Evolutionary conservation across 495 filamentous ascomycete species (phyloP).

Genomic region (Talaromyces wortmannii): DNA sequence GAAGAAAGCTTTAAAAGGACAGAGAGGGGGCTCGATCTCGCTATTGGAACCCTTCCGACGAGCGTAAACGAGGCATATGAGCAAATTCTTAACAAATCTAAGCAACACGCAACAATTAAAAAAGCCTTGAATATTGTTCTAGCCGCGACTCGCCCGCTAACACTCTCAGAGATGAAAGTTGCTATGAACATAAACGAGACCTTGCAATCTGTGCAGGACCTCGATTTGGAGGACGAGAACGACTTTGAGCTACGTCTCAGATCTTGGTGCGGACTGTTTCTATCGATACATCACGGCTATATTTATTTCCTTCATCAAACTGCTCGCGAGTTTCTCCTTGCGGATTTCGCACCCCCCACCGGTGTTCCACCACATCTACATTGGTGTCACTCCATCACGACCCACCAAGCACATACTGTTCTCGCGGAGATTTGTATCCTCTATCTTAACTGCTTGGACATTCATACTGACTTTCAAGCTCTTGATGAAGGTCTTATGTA

Average conservation of each 20-base stretch:
- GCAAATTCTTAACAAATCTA: slow-evolving; percentile 21
- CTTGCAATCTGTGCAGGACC: slow-evolving; percentile 11
- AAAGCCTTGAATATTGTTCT: slow-evolving; percentile 29
- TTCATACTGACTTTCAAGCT: no score
- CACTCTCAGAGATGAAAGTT: slow-evolving; percentile 29
- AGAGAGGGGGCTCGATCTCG: slow-evolving; percentile 10
- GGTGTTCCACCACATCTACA: background rate
- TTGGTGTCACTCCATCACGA: slow-evolving; percentile 14
- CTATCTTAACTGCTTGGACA: slow-evolving; percentile 17
- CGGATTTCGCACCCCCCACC: background rate
- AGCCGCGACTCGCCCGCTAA: slow-evolving; percentile 28
- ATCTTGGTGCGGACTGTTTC: slow-evolving; percentile 30
- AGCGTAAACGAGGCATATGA: slow-evolving; percentile 35
- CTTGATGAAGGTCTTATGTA: background rate
- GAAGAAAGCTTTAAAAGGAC: slow-evolving; percentile 11
- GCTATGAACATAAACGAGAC: slow-evolving; percentile 20
- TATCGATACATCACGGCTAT: slow-evolving; percentile 20
- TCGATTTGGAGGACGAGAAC: slow-evolving; percentile 15
- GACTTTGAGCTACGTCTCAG: slow-evolving; percentile 16
- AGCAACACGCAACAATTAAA: slow-evolving; percentile 11
- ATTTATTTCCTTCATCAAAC: slow-evolving; percentile 36
- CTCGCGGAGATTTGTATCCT: slow-evolving; percentile 24
- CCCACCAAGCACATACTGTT: slow-evolving; percentile 16
- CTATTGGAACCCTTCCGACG: slow-evolving; percentile 17
- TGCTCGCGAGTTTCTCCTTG: slow-evolving; percentile 28